phyloP scores from a whole-genome alignment of 2,329 filamentous ascomycete species.

The Fusarium coffeatum region DNA sequence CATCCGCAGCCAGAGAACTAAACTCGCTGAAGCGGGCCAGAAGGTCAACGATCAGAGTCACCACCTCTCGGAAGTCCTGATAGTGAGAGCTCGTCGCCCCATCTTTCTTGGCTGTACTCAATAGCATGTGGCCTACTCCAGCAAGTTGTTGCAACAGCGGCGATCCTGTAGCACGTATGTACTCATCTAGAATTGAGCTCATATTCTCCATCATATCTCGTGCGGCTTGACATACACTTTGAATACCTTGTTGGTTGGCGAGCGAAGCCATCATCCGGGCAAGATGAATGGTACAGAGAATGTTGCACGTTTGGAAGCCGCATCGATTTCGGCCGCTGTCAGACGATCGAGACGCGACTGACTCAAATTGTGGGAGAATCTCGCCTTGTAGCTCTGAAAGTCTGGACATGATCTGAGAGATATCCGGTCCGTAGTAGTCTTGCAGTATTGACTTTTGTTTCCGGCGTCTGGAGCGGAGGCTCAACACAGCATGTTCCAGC shows the following conservation, averaged over 20 bases:
- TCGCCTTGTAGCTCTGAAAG: background rate
- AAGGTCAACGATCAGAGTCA: background rate
- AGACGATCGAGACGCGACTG: background rate
- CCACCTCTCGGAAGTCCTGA: background rate
- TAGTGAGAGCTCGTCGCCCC: background rate
- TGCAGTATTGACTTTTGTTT: background rate
- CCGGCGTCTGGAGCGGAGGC: background rate
- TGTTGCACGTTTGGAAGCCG: conserved; percentile 1
- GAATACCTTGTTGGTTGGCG: background rate
- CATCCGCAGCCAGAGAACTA: background rate
- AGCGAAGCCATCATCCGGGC: background rate
- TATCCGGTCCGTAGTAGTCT: background rate
- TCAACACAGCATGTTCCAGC: background rate
- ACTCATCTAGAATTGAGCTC: background rate
- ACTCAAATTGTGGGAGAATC: background rate
- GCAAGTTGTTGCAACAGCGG: background rate
- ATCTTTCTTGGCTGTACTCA: background rate
- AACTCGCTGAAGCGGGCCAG: background rate
- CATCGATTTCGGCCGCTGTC: background rate
- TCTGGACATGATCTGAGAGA: background rate
- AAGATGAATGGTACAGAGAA: background rate
- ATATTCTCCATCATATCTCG: background rate
- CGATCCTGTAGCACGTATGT: background rate
- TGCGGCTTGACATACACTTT: background rate
- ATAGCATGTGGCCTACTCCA: background rate